Base-by-base conservation (phyloP, 176 grass and related monocot genomes). In the Phoenix roebelenii region DNA sequence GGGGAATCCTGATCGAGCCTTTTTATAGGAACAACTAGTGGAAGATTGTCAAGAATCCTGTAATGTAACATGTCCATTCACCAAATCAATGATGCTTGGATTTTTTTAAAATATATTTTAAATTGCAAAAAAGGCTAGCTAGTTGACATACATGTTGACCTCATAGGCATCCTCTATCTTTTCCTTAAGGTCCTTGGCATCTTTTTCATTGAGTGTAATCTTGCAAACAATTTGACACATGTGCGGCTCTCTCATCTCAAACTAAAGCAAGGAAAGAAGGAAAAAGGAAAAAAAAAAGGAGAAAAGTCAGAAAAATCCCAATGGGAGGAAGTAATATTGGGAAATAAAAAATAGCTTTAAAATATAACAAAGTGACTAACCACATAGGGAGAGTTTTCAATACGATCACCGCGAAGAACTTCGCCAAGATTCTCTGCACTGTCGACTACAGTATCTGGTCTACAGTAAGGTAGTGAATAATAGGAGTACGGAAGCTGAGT, bases 21-120 rank as follows among this genome's bases (percentile, higher is more conserved):
- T 68, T n/a, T 5, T 17, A 85, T 15, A 50, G 72, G 72, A 58
- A 80, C 72, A 58, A 85, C 82, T 72, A 85, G 72, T 12, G 82
- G 82, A 23, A 85, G 77, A 59, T 85, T 85, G 63, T 85, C 82
- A 71, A 85, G 76, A 79, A 85, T 75, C 82, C 82, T 85, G 82
- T 30, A 62, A 58, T 15, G 22, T 7, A 76, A 67, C 18, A 22
- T 58, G 23, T 20, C 57, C 55, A 63, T 15, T 44, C 35, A 44
- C 35, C 10, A 44, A 44, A 44, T 44, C 1, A 44, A 44, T 14
- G 7, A 44, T 44, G 10, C 35, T 14, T 14, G 9, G 7, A 44
- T 44, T 44, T 32, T 32, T 14, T 44, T 9, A 44, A 44, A 44
- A 44, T 14, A 44, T 9, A 44, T 9, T 44, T 44, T 44, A 12